Evolutionary conservation across 352 stramenopile species (phyloP).

Genomic region (Pythium monospermum): DNA sequence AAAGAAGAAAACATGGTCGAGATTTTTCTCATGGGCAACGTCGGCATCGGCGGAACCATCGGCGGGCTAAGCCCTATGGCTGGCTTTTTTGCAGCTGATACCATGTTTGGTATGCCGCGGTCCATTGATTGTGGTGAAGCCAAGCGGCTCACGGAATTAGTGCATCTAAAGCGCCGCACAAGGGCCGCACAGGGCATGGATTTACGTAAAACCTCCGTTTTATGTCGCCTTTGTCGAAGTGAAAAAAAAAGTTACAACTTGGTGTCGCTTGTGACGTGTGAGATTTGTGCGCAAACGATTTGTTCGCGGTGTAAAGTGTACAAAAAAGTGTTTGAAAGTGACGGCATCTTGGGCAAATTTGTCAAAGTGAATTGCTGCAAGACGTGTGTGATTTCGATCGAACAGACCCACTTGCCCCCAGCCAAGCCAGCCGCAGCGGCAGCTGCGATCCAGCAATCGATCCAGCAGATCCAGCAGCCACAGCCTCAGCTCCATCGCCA

Average conservation of each 20-base stretch:
- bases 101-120: constrained; percentile 37
- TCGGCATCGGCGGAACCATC: constrained; percentile 18
- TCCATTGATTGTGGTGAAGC: constrained; percentile 45
- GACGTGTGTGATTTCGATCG: constrained; percentile 17
- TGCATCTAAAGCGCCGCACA: constrained; percentile 2
- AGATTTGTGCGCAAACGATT: constrained; percentile 18
- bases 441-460: too few species aligned
- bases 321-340: constrained; percentile 21
- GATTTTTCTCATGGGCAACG: constrained; percentile 37
- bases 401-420: constrained; percentile 13
- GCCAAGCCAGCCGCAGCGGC: constrained; percentile 18
- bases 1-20: constrained; percentile 42
- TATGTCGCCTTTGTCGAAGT: constrained; percentile 13
- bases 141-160: constrained; percentile 37
- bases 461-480: too few species aligned
- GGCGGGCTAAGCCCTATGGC: constrained; percentile 13
- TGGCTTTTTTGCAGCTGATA: constrained; percentile 30
- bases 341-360: constrained; percentile 17
- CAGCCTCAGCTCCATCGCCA: constrained; percentile 1
- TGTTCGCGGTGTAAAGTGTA: constrained; percentile 18
- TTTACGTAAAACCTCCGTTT: constrained; percentile 1
- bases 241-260: constrained; percentile 21
- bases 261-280: constrained; percentile 13
- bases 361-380: constrained; percentile 23
- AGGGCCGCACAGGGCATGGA: constrained; percentile 7